Evolutionary conservation across 228 moss, liverwort and hornwort species (phyloP), one percentile per base, ranked within the genome.

Genomic region (Sphagnum fallax): DNA sequence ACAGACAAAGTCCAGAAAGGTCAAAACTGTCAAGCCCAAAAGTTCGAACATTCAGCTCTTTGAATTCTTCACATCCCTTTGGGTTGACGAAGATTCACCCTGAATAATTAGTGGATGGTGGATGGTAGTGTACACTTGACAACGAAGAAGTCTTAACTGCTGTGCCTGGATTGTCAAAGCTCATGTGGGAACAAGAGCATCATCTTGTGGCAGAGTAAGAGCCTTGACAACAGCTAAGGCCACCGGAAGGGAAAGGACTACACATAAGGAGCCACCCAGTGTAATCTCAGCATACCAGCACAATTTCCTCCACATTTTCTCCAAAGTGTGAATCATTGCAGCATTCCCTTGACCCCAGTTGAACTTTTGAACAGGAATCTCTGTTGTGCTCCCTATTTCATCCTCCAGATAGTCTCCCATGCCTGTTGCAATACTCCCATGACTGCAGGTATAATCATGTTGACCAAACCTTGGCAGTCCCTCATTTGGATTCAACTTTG

Each of bases 201-300:
- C 51, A 15, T 78, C 74, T 51, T 75, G 76, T 61, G 78, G 52
- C 47, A 74, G 71, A 74, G 61, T 72, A 5, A 86, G 60, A 65
- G 60, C 67, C 51, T 70, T 78, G 4, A 70, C 78, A 63, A 88
- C 69, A 62, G 62, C 85, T 76, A 93, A 75, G 49, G 86, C 91
- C 60, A 93, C 11, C 9, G 97, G 97, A 48, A 98, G 82, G 12
- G 91, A 82, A 11, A 98, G 70, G 48, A 90, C 81, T 6, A 85
- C 77, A 71, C 87, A 79, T 49, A 91, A 67, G 18, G 87, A 87
- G 67, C 87, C 89, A 69, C 91, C 87, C 15, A 89, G 78, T 49
- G 82, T 67, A 16, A 84, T 71, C 76, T 92, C 91, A 63, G 82
- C 76, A 64, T 77, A 77, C 77, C 76, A 72, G 63, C 87, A 78